Evolutionary conservation across 2,329 filamentous ascomycete genomes (phyloP).

Genomic region (Ampelomyces quisqualis): DNA sequence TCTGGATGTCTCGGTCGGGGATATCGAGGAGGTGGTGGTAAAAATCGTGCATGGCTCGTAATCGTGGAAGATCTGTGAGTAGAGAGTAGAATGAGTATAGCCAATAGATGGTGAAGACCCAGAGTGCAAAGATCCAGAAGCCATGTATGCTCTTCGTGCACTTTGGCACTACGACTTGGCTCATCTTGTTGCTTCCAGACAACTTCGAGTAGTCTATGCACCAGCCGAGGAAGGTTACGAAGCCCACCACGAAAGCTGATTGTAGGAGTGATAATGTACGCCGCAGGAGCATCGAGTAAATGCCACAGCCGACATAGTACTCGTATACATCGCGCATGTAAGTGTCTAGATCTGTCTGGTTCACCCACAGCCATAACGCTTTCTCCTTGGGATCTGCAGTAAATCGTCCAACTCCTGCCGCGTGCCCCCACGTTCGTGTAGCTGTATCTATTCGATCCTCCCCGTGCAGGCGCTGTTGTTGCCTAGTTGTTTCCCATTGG

Average conservation of each 20-base stretch:
- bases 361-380: slow-evolving; percentile 91
- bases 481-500: slow-evolving; percentile 54
- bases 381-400: slow-evolving; percentile 65
- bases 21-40: slow-evolving; percentile 81
- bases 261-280: slow-evolving; percentile 74
- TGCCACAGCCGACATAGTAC: slow-evolving; percentile 79
- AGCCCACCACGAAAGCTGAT: slow-evolving; percentile 76
- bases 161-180: slow-evolving; percentile 66
- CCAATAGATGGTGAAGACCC: slow-evolving; percentile 84
- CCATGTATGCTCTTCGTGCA: slow-evolving; percentile 75
- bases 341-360: slow-evolving; percentile 83
- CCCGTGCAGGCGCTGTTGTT: slow-evolving; percentile 49
- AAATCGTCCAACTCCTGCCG: slow-evolving; percentile 28
- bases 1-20: slow-evolving; percentile 84
- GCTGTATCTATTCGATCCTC: slow-evolving; percentile 23
- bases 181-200: slow-evolving; percentile 61
- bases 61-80: slow-evolving; percentile 68
- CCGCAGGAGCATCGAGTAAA: slow-evolving; percentile 79
- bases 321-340: slow-evolving; percentile 85
- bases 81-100: slow-evolving; percentile 76
- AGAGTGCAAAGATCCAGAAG: slow-evolving; percentile 74
- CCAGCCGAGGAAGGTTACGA: slow-evolving; percentile 80
- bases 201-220: slow-evolving; percentile 81
- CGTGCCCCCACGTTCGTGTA: slow-evolving; percentile 23
- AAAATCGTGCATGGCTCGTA: slow-evolving; percentile 80